Evolutionary conservation across 148 eudicot species (phyloP), one percentile per base, ranked within the genome.

Genomic region (Bassia scoparia): DNA sequence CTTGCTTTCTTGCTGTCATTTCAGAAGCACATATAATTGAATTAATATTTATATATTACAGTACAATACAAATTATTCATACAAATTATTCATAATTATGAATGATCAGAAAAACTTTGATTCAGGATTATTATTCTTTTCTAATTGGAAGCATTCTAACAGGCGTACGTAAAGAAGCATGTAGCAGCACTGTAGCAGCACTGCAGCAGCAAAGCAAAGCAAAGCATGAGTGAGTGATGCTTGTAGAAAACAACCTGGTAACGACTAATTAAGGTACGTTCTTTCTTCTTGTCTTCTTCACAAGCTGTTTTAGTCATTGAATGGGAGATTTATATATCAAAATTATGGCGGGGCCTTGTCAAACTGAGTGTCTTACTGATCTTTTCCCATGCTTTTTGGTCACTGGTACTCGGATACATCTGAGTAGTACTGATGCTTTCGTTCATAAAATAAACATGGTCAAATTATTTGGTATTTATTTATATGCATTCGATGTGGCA

Each of bases 321-420:
- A n/a, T 31, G 7, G 12, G 65, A 31, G 17, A 17, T 56, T 41
- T 29, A 26, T 24, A 46, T 41, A 61, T 54, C 72, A 71, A 64
- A 46, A 14, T 37, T 65, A 66, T 71, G 68, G 44, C 9, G 80
- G 21, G 49, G 24, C 71, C 41, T 67, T 18, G 12, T 23, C 67
- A 46, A 37, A 70, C 50, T 31, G 48, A 35, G 46, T 35, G 17
- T 67, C 50, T 73, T 60, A 58, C 33, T 35, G 37, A 44, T 77
- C 63, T 78, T 73, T 73, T 49, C 23, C 48, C 43, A 7, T 8
- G 71, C 76, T 59, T 73, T 79, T 79, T 74, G 78, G 74, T 55
- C 63, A 62, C 29, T 79, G 78, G 61, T 58, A 69, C 43, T 79
- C 67, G 78, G 78, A 79, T 69, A 50, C 74, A 70, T 74, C 67